Conservation (phyloP, 345 rosid genomes). For the Eutrema heterophyllum region DNA sequence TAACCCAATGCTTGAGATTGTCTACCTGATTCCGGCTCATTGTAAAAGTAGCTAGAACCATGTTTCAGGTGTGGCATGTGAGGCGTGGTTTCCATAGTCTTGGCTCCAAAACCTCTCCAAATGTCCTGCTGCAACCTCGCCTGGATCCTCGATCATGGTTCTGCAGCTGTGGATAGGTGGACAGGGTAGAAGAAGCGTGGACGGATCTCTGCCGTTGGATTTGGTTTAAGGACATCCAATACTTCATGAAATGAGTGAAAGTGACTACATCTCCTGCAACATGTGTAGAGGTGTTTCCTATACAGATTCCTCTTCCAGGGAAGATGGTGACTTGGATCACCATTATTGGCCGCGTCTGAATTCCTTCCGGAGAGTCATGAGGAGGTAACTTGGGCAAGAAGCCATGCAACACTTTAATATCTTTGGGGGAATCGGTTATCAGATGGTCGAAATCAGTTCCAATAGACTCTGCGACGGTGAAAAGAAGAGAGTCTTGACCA, state of each 20-base stretch:
- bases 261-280: conserved; percentile 35
- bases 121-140: conserved; percentile 17
- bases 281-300: conserved; percentile 25
- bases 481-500: conserved; percentile 28
- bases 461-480: conserved; percentile 34
- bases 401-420: conserved; percentile 11
- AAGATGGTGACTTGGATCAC: conserved; percentile 35
- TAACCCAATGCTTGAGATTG: conserved; percentile 24
- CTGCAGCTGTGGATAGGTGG: conserved; percentile 20
- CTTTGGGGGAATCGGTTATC: conserved; percentile 22
- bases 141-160: conserved; percentile 33
- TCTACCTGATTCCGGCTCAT: conserved; percentile 22
- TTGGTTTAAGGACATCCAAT: conserved; percentile 34
- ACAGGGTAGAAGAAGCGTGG: background rate
- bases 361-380: conserved; percentile 1
- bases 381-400: conserved; percentile 30
- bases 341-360: conserved; percentile 3
- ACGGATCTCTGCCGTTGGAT: background rate
- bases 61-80: background rate
- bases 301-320: conserved; percentile 36
- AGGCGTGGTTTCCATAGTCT: background rate
- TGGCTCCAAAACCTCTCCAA: conserved; percentile 25
- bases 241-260: conserved; percentile 28
- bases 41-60: conserved; percentile 35
- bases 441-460: conserved; percentile 26